Evolutionary conservation across 495 filamentous ascomycete species (phyloP), one percentile per base, ranked within the genome.

Genomic region (Trichoderma gamsii): DNA sequence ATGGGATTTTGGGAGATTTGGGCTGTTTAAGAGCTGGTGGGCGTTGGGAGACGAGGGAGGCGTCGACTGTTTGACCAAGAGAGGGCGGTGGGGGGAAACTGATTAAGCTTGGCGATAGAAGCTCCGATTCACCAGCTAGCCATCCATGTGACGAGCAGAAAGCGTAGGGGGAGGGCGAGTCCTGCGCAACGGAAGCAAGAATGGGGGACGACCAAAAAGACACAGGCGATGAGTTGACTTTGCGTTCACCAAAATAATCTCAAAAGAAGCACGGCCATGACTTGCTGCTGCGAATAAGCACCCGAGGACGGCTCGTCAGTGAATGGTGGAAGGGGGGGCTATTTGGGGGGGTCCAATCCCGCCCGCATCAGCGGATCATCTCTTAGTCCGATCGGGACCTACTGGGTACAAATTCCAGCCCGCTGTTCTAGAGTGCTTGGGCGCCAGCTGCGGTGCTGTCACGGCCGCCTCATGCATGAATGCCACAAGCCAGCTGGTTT

Each of bases 1-100:
- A 63, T 7, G 41, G 46, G 41, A 29, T 29, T 65, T 27, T 49
- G 35, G 35, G 35, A 9, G 51, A 41, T 41, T 64, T 49, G 68
- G 68, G 56, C 52, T 41, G 67, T 69, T 44, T 61, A 61, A 69
- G 66, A 43, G 59, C 64, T 65, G 67, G 68, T 61, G 63, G 68
- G 27, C 49, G 64, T 66, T 66, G 61, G 68, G 41, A 38, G 65
- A 65, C 21, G 69, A 65, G 64, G 66, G 66, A 44, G 63, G 43
- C 35, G 35, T 38, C 8, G 63, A 21, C 18, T 64, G 67, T 71
- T 49, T n/a, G 44, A 43, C 35, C 35, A 49, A 51, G n/a, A 15
- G 67, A 65, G 21, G 44, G 27, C 66, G 35, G 32, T 69, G 59
- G 27, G 56, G 38, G 32, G 13, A 25, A 68, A 66, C 25, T 16